phyloP scores from a whole-genome alignment of 2,329 filamentous ascomycete genomes.

The Cercospora nicotianae region DNA sequence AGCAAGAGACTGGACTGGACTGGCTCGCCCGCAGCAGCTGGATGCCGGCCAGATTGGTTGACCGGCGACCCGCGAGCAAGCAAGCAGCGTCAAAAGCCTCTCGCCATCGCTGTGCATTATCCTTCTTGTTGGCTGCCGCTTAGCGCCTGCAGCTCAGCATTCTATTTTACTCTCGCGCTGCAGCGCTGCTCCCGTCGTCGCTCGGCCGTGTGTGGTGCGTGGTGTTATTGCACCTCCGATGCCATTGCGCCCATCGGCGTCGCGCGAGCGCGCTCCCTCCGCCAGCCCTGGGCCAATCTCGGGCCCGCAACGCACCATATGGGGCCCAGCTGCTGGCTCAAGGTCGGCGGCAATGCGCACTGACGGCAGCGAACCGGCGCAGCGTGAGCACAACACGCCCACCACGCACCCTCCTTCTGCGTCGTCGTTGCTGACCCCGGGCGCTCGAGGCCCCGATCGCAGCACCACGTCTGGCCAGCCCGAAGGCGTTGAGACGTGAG shows the following conservation, averaged over 20 bases:
- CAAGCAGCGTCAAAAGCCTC: not conserved
- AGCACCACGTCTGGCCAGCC: not conserved
- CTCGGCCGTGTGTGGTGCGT: not conserved
- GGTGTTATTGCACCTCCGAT: slow-evolving; percentile 3
- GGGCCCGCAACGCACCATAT: slow-evolving; percentile 17
- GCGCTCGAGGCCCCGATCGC: not conserved
- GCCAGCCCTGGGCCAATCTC: slow-evolving; percentile 25
- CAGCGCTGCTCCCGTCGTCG: not conserved
- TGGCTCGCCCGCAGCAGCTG: not conserved
- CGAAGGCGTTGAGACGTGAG: slow-evolving; percentile 25
- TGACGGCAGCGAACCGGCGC: slow-evolving; percentile 9
- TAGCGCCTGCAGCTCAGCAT: slow-evolving; percentile 12
- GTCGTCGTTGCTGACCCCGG: not conserved
- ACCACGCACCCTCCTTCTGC: not conserved
- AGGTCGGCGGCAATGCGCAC: slow-evolving; percentile 23
- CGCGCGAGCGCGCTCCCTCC: not conserved
- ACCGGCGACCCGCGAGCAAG: not conserved
- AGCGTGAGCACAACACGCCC: not conserved
- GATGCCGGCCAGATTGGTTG: not conserved
- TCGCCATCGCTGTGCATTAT: not conserved
- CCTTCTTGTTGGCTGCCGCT: slow-evolving; percentile 4
- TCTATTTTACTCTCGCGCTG: not conserved
- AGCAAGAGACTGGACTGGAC: not conserved
- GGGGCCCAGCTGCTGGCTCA: slow-evolving; percentile 17
- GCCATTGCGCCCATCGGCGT: not conserved